Base-by-base conservation (phyloP, 352 stramenopile genomes). In the Pythium brassicae region DNA sequence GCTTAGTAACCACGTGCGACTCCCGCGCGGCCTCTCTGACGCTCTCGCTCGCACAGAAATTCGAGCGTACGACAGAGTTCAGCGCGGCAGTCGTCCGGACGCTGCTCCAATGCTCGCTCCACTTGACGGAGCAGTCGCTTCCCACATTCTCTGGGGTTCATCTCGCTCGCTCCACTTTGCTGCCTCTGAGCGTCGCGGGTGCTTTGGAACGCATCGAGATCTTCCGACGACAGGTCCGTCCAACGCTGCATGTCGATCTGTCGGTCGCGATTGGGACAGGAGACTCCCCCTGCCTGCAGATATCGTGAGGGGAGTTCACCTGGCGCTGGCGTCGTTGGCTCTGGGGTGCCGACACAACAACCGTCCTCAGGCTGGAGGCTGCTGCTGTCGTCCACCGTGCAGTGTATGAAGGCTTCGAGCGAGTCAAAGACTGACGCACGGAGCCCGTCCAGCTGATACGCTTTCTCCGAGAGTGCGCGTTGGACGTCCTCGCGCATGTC, bases 391-490 rank as follows among this genome's bases (percentile, higher is more conserved):
- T 47, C 4, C 32, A 22, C 14, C 11, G n/a, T n/a, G 50, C 73
- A 86, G 32, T 66, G 62, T 6, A 88, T 55, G 50, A 85, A 84
- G 15, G 71, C 71, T 61, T 88, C 77, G 49, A 74, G 75, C 0
- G 74, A 80, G 52, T 88, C 77, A 42, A 73, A 84, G 2, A 88
- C 52, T 2, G 72, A 84, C 3, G 77, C 77, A 1, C 77, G 70
- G 2, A 88, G 57, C 4, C 75, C 77, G 55, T 88, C 73, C 4
- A 88, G 53, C 43, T 78, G 70, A 29, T 69, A 52, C 51, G 69
- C 64, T n/a, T 54, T 65, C 7, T 43, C 10, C 14, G 51, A 17
- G 7, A 77, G 46, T 27, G 61, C 37, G 4, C 20, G 8, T 49
- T 69, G 55, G 26, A 68, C 35, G 4, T 66, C 68, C 1, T 54